These are phyloP conservation scores for Polytrichum commune DNA, from an alignment of 225 moss, liverwort and hornwort species.

Conservation along the genomic window DNA sequence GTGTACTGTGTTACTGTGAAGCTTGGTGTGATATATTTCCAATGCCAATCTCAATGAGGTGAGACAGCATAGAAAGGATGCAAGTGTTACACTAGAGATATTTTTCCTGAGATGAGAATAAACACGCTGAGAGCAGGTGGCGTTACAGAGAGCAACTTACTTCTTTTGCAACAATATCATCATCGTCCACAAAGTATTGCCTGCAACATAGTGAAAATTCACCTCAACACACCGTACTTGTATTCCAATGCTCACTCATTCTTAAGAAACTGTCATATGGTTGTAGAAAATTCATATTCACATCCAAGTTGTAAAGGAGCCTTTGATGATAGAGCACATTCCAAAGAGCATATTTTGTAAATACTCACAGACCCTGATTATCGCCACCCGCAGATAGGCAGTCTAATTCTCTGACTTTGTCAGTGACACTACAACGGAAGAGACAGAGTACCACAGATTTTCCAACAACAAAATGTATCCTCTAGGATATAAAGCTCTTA, in stretches of 20 bases:
- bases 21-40: too few relatives aligned
- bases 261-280: background rate
- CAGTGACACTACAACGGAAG: background rate
- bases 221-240: conserved; percentile 8
- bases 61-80: too few relatives aligned
- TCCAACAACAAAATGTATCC: background rate
- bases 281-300: background rate
- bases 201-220: conserved; percentile 8
- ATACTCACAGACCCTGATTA: background rate
- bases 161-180: conserved; percentile 16
- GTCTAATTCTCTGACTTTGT: too few relatives aligned
- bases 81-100: too few relatives aligned
- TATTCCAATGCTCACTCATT: background rate
- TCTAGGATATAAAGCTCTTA: background rate
- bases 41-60: too few relatives aligned
- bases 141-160: conserved; percentile 1
- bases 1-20: too few relatives aligned
- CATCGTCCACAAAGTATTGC: conserved; percentile 22
- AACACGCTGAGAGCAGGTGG: too few relatives aligned
- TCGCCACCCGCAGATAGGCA: too few relatives aligned
- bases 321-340: background rate
- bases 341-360: background rate
- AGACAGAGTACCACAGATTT: background rate
- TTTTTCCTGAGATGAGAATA: too few relatives aligned
- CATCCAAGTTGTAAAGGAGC: background rate